These are phyloP conservation scores for Leccinellum albellum DNA, from an alignment of 768 basidiomycete genomes.

Conservation along the genomic window DNA sequence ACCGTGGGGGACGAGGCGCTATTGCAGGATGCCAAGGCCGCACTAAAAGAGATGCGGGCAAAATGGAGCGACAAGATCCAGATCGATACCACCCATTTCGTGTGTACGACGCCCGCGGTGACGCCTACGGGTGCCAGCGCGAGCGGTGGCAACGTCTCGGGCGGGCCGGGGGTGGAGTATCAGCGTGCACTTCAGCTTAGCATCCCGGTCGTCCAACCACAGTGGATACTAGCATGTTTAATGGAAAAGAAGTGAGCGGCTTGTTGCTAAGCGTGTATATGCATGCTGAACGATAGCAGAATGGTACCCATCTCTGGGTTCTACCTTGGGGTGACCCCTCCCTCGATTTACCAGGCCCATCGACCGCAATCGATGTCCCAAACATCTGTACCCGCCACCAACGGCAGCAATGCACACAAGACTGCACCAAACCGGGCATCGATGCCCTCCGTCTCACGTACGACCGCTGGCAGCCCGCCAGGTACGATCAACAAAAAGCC, in stretches of 20 bases:
- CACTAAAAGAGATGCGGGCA: conserved; percentile 81
- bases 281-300: conserved; percentile 34
- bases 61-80: conserved; percentile 91
- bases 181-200: conserved; percentile 92
- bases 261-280: neutral
- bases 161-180: conserved; percentile 81
- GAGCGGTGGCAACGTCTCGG: conserved; percentile 47
- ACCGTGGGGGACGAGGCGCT: conserved; percentile 75
- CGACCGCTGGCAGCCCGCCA: conserved; percentile 40
- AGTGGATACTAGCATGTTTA: conserved; percentile 91
- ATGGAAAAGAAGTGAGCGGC: conserved; percentile 70
- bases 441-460: conserved; percentile 57
- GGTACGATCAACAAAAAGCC: conserved; percentile 27
- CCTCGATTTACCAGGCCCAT: conserved; percentile 35
- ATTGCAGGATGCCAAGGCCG: conserved; percentile 77
- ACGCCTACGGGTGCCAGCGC: conserved; percentile 56
- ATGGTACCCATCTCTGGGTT: conserved; percentile 84
- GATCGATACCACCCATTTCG: conserved; percentile 98
- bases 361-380: conserved; percentile 80
- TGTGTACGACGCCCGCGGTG: conserved; percentile 85
- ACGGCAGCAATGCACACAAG: conserved; percentile 28
- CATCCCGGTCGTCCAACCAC: conserved; percentile 91
- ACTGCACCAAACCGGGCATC: conserved; percentile 56
- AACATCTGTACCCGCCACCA: conserved; percentile 42
- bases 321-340: conserved; percentile 71